Evolutionary conservation across 2,329 filamentous ascomycete species (phyloP).

Genomic region (Pestalotiopsis sp.): DNA sequence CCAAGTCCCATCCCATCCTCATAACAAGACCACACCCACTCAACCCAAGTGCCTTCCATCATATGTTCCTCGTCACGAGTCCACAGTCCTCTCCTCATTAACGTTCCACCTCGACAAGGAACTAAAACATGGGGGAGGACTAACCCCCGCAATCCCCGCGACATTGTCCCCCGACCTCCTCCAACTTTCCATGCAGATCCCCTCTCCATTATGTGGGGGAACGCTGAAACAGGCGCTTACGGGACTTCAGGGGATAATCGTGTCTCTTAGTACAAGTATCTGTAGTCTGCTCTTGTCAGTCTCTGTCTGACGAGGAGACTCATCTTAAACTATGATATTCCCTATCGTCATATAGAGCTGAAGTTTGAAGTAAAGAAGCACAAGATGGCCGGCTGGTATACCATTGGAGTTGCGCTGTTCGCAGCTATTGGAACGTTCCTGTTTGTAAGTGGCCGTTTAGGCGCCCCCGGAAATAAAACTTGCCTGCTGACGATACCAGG

Average conservation of each 20-base stretch:
- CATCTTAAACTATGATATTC: not conserved
- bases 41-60: not conserved
- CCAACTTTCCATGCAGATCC: slow-evolving; percentile 3
- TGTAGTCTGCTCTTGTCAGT: not conserved
- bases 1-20: no score
- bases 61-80: not conserved
- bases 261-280: not conserved
- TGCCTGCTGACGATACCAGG: not conserved
- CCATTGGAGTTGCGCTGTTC: slow-evolving; percentile 55
- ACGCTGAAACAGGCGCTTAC: not conserved
- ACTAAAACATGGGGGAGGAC: not conserved
- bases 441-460: slow-evolving; percentile 44
- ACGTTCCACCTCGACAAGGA: slow-evolving; percentile 6
- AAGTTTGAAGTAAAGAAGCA: not conserved
- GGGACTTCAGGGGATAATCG: not conserved
- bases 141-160: slow-evolving; percentile 5
- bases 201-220: not conserved
- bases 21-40: no score
- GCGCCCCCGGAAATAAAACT: not conserved
- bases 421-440: slow-evolving; percentile 63
- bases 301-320: not conserved
- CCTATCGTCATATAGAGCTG: not conserved
- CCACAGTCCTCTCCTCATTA: not conserved
- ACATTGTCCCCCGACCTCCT: slow-evolving; percentile 2
- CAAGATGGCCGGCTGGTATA: slow-evolving; percentile 37